A percentile compares a stretch with the other conserved stretches of the same genome.
These are phyloP conservation scores for Phanerodontia chrysosporium DNA, from an alignment of 768 basidiomycete species.

Conservation along the genomic window DNA sequence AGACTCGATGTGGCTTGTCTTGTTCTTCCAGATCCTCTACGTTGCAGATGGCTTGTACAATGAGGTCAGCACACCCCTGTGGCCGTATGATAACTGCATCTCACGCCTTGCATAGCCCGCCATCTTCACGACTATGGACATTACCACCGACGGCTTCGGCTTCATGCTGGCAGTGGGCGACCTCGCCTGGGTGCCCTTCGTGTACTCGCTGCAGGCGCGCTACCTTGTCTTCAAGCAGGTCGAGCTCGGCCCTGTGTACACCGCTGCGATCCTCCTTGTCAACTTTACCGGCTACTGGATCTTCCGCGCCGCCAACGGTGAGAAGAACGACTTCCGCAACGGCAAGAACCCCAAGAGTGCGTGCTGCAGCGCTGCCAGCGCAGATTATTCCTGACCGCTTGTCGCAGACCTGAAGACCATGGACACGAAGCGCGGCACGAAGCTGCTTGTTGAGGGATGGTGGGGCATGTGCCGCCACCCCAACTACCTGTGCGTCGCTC, in stretches of 20 bases:
- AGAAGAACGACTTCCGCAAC: conserved; percentile 94
- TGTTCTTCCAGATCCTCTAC: conserved; percentile 84
- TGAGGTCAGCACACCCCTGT: conserved; percentile 54
- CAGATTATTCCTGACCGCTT: not conserved
- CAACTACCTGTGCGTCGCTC: conserved; percentile 66
- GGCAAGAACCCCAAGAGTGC: conserved; percentile 91
- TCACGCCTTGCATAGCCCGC: not conserved
- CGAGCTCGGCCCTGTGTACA: conserved; percentile 63
- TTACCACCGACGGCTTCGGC: conserved; percentile 95
- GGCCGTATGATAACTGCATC: not conserved
- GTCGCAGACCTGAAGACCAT: conserved; percentile 69
- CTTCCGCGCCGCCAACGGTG: conserved; percentile 83
- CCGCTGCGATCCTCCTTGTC: conserved; percentile 54
- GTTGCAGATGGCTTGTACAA: conserved; percentile 85
- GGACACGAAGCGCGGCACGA: conserved; percentile 80
- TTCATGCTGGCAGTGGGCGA: conserved; percentile 97
- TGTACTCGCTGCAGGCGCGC: conserved; percentile 89
- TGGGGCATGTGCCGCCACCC: conserved; percentile 95
- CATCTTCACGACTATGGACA: conserved; percentile 65
- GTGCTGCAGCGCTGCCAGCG: not conserved
- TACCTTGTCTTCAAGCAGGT: conserved; percentile 89
- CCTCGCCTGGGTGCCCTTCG: conserved; percentile 91
- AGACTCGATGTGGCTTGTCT: conserved; percentile 89
- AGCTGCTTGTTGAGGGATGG: conserved; percentile 93
- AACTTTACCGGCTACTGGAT: conserved; percentile 83